Percentiles rank a stretch among this genome's conserved stretches.
phyloP scores from a whole-genome alignment of 2,329 filamentous ascomycete genomes.

The Exophiala sp. region DNA sequence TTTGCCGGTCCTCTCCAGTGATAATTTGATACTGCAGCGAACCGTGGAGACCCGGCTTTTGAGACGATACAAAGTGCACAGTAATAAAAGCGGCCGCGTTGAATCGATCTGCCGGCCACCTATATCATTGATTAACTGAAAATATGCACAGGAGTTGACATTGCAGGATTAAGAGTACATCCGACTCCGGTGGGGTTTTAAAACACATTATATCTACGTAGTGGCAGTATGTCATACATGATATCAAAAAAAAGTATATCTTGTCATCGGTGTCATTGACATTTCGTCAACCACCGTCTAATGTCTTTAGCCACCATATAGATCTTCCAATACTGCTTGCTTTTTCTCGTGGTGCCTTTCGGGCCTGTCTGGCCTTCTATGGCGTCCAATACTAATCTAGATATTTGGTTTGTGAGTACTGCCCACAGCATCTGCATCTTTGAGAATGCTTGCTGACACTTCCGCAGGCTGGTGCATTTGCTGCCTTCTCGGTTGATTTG shows the following conservation, averaged over 20 bases:
- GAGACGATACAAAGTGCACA: too few relatives aligned
- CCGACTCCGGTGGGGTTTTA: too few relatives aligned
- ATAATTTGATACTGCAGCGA: too few relatives aligned
- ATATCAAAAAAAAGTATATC: background rate
- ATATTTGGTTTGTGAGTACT: constrained; percentile 52
- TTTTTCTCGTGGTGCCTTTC: background rate
- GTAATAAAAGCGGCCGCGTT: too few relatives aligned
- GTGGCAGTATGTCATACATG: too few relatives aligned
- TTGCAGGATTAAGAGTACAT: too few relatives aligned
- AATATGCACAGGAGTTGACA: too few relatives aligned
- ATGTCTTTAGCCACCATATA: background rate
- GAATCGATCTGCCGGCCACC: too few relatives aligned
- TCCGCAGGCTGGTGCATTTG: constrained; percentile 69
- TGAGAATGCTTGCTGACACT: background rate
- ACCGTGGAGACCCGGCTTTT: too few relatives aligned
- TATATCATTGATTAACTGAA: too few relatives aligned
- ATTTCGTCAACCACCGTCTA: background rate
- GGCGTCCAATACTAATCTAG: constrained; percentile 48
- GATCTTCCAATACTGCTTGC: constrained; percentile 5
- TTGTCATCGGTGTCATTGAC: constrained; percentile 5
- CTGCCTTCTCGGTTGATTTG: constrained; percentile 79
- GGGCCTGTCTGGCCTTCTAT: constrained; percentile 30
- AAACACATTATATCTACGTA: too few relatives aligned
- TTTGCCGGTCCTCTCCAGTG: too few relatives aligned
- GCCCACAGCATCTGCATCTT: background rate